Percentiles rank a stretch among this genome's conserved stretches.
phyloP scores from a whole-genome alignment of 345 rosid genomes.

The Trapa incisa region DNA sequence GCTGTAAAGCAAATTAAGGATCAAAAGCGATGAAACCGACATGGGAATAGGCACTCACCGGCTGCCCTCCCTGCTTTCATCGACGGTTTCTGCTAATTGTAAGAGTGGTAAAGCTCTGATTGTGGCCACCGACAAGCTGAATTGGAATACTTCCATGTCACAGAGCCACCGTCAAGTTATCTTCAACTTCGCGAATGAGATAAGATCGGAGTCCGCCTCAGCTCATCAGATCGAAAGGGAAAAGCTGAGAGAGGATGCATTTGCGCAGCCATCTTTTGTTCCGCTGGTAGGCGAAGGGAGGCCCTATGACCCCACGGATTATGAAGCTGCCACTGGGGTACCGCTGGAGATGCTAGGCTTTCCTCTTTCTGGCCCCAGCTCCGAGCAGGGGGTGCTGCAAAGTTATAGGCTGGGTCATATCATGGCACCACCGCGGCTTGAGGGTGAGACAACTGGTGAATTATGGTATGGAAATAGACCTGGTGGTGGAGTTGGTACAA shows the following conservation, averaged over 20 bases:
- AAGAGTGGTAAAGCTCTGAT: too few species aligned
- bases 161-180: constrained; percentile 21
- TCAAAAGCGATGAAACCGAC: too few species aligned
- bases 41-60: too few species aligned
- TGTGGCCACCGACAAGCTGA: too few species aligned
- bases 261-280: not conserved
- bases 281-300: constrained; percentile 23
- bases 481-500: not conserved
- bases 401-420: not conserved
- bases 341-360: constrained; percentile 81
- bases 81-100: too few species aligned
- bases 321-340: constrained; percentile 59
- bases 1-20: too few species aligned
- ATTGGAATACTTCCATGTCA: too few species aligned
- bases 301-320: constrained; percentile 39
- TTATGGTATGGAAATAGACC: not conserved
- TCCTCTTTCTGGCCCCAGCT: constrained; percentile 32
- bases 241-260: not conserved
- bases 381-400: not conserved
- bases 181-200: constrained; percentile 65
- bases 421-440: constrained; percentile 15
- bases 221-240: constrained; percentile 3
- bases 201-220: constrained; percentile 15
- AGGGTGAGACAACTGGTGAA: constrained; percentile 2
- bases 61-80: too few species aligned